Percentiles rank a stretch among this genome's conserved stretches.
Conservation (phyloP, 805 yeast species). For the Wickerhamomyces sydowiorum region DNA sequence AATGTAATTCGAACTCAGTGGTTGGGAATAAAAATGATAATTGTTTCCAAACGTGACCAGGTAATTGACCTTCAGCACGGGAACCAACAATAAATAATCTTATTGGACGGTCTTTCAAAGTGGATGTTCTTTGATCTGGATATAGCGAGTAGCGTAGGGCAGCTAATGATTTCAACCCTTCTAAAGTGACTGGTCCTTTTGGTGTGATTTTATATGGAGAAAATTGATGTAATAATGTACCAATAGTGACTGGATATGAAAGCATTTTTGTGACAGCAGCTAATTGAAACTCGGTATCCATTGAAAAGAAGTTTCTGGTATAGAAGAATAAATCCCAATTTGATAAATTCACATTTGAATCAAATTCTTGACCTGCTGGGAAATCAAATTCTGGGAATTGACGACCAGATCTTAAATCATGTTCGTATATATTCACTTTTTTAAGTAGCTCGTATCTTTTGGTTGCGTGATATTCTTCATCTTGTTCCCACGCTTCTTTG, state of each 20-base stretch:
- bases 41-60: constrained; percentile 95
- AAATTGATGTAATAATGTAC: constrained; percentile 72
- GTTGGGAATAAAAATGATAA: constrained; percentile 80
- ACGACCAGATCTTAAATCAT: constrained; percentile 90
- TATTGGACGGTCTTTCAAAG: constrained; percentile 79
- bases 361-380: constrained; percentile 74
- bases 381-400: constrained; percentile 94
- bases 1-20: constrained; percentile 77
- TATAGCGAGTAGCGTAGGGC: constrained; percentile 88
- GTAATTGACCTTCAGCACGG: constrained; percentile 87
- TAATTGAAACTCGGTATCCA: constrained; percentile 94
- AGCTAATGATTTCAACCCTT: constrained; percentile 89
- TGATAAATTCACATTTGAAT: constrained; percentile 67
- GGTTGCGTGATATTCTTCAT: constrained; percentile 61
- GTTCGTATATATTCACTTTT: constrained; percentile 89
- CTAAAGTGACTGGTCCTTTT: constrained; percentile 82
- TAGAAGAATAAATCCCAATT: constrained; percentile 93
- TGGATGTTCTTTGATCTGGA: constrained; percentile 52
- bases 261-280: constrained; percentile 94
- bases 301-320: constrained; percentile 87
- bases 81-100: constrained; percentile 89
- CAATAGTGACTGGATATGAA: constrained; percentile 89
- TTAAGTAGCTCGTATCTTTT: constrained; percentile 69
- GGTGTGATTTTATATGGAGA: constrained; percentile 82
- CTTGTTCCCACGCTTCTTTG: constrained; percentile 82